A percentile compares a stretch with the other conserved stretches of the same genome.
phyloP scores from a whole-genome alignment of 2,329 filamentous ascomycete species.

The Aspergillus luchuensis region DNA sequence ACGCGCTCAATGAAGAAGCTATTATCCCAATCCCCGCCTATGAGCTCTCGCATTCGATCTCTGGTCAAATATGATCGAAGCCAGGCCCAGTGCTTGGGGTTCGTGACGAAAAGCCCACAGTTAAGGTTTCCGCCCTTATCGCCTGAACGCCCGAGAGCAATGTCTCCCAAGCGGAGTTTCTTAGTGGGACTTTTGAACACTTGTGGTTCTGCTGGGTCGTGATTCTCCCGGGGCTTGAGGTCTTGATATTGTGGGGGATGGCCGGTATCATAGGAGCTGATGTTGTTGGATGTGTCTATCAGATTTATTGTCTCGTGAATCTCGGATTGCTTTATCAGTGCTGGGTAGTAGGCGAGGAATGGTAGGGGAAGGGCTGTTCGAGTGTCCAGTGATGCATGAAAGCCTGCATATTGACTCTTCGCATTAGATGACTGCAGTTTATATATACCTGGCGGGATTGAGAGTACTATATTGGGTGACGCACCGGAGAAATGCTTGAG shows the following conservation, averaged over 20 bases:
- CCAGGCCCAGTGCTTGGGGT: conserved; percentile 35
- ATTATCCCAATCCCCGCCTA: conserved; percentile 50
- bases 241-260: conserved; percentile 21
- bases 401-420: conserved; percentile 28
- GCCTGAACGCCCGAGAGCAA: conserved; percentile 48
- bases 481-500: conserved; percentile 48
- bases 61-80: conserved; percentile 46
- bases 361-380: conserved; percentile 44
- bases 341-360: conserved; percentile 48
- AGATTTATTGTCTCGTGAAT: conserved; percentile 33
- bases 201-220: conserved; percentile 27
- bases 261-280: conserved; percentile 16
- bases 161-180: conserved; percentile 45
- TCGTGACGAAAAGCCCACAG: conserved; percentile 42
- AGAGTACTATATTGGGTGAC: too few relatives aligned
- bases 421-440: too few relatives aligned
- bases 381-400: conserved; percentile 47
- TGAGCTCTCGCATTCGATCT: conserved; percentile 40
- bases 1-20: conserved; percentile 49
- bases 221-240: conserved; percentile 19
- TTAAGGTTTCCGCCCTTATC: conserved; percentile 49
- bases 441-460: too few relatives aligned
- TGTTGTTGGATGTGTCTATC: conserved; percentile 12
- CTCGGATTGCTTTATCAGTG: conserved; percentile 33
- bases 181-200: conserved; percentile 22